Base-by-base conservation (phyloP, 257 asterid species). In the Solanum chmielewskii region DNA sequence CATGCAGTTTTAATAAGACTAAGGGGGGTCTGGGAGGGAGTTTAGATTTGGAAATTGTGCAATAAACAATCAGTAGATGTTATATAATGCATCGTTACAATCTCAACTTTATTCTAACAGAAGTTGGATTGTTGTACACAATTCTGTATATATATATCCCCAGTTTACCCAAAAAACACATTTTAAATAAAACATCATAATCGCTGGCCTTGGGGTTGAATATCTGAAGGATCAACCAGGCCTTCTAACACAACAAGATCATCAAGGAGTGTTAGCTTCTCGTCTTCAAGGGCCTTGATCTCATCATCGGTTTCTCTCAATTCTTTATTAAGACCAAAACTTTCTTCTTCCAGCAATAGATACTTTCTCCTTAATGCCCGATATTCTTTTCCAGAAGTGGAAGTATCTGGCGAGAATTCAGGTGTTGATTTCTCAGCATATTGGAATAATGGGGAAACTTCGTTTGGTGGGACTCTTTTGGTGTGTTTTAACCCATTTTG, bases 221-320 rank as follows among this genome's bases (percentile, higher is more conserved):
- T 80, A 33, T 93, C 96, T 23, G 93, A 87, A 87, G 97, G 98
- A 90, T 94, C 94, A 82, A 94, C 84, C 29, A 97, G 95, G 83
- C 98, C 98, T 92, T 95, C 99, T 74, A 97, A 88, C 73, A 95
- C 98, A 89, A 97, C 98, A 85, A 97, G 98, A 87, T 95, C 95
- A 88, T 97, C 98, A 88, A 97, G 86, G 9, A 97, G 90, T 29
- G 95, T 86, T 10, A 94, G 87, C 89, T 97, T 97, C 92, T 97
- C 98, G 52, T 93, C 96, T 90, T 95, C 98, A n/a, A 97, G 97
- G 47, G 91, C 81, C 87, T 91, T 94, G 23, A 95, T 86, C 83
- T 94, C 96, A 62, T 91, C 94, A 85, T 95, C 98, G 20, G 93
- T 94, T 75, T 87, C 95, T 88, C 91, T 86, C 85, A 95, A 89